Base-by-base conservation (phyloP, 2,329 filamentous ascomycete species). In the Neodidymelliopsis sp. region DNA sequence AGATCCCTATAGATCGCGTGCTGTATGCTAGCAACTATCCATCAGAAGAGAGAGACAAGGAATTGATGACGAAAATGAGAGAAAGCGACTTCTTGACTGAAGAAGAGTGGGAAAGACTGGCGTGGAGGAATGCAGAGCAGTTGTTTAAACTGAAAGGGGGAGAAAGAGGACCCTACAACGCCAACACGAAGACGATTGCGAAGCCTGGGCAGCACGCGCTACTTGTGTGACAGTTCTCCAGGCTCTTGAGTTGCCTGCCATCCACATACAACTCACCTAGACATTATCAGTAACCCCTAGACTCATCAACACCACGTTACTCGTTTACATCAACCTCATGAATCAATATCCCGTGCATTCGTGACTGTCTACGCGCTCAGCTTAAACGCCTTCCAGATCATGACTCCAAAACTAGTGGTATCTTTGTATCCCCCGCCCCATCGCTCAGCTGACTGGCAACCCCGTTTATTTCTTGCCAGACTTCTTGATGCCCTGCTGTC, bases 401-500 rank as follows among this genome's bases (percentile, higher is more conserved):
- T 55, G 50, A 63, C 58, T 59, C 54, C 57, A 56, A 50, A n/a
- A 35, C 39, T 50, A 53, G 46, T 64, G 64, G 65, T 69, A 67
- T 69, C 63, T 42, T 24, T 46, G 6, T 49, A 23, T 36, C 25
- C 20, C 42, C 46, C 49, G 39, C 44, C 30, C 34, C 37, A 25
- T 25, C 31, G 47, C 31, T 30, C 22, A 13, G 22, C 11, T 20
- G 6, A 24, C 37, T 31, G 29, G 16, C 24, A n/a, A n/a, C n/a
- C n/a, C n/a, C 53, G 62, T 55, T 67, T 65, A 96, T 87, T 97
- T 96, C 66, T 97, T 96, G 76, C 91, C 92, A 55, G 89, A 94
- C 85, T 96, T 97, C 87, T 97, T 97, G 81, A 97, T 96, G 56
- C 91, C 91, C 77, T 95, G 90, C 37, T 81, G 75, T 24, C 91